phyloP scores from a whole-genome alignment of 2,329 filamentous ascomycete species.

The Colletotrichum theobromicola region DNA sequence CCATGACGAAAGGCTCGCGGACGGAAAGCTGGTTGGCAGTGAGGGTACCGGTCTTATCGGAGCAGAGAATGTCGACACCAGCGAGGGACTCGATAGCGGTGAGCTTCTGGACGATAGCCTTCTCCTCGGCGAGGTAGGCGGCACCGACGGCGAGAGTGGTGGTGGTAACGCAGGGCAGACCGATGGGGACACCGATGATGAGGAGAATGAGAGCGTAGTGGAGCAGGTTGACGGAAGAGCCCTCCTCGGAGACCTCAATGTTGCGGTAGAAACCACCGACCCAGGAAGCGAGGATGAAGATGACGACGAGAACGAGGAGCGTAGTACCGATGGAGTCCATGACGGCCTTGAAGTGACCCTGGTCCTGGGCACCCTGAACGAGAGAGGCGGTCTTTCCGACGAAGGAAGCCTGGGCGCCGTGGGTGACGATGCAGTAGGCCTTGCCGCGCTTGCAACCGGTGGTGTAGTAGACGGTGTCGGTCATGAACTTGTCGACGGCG shows the following conservation, averaged over 20 bases:
- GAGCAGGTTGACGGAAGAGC: constrained; percentile 64
- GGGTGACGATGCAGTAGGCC: constrained; percentile 71
- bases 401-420: constrained; percentile 75
- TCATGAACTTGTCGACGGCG: constrained; percentile 81
- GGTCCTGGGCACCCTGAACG: constrained; percentile 76
- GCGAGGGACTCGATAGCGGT: constrained; percentile 79
- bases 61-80: constrained; percentile 79
- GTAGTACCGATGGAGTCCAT: constrained; percentile 82
- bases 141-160: constrained; percentile 80
- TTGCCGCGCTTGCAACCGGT: constrained; percentile 84
- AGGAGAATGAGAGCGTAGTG: constrained; percentile 73
- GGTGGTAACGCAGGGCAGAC: constrained; percentile 80
- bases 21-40: constrained; percentile 78
- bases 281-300: constrained; percentile 78
- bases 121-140: constrained; percentile 77
- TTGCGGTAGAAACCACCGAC: constrained; percentile 81
- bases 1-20: constrained; percentile 77
- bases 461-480: constrained; percentile 78
- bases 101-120: constrained; percentile 81
- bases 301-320: constrained; percentile 77
- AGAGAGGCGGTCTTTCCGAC: constrained; percentile 78
- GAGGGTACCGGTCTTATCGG: constrained; percentile 82
- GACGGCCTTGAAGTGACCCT: constrained; percentile 82
- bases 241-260: constrained; percentile 62
- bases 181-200: constrained; percentile 80